Evolutionary conservation across 1,284 basidiomycete genomes (phyloP).

Genomic region (Austroboletus olivaceoglutinosus): DNA sequence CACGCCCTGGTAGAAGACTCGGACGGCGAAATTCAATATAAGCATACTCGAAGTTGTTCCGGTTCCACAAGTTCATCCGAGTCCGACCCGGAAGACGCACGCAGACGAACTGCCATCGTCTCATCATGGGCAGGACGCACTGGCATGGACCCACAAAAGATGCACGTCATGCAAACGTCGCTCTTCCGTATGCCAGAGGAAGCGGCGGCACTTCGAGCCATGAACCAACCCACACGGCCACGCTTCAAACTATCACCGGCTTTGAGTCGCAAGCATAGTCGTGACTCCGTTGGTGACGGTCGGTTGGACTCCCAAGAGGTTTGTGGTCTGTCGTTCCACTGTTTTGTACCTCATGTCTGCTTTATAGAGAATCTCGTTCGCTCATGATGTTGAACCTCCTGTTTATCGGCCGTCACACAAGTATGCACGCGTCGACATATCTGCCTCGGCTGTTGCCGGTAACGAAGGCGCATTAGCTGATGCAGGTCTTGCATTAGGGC

Average conservation of each 20-base stretch:
- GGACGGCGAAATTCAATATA: slow-evolving; percentile 50
- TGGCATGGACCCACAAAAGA: slow-evolving; percentile 75
- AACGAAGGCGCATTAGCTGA: slow-evolving; percentile 72
- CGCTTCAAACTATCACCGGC: slow-evolving; percentile 37
- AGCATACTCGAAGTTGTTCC: slow-evolving; percentile 34
- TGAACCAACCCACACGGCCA: slow-evolving; percentile 43
- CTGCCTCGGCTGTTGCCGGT: slow-evolving; percentile 60
- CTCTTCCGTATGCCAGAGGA: slow-evolving; percentile 77
- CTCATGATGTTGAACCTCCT: slow-evolving; percentile 62
- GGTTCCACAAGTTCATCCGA: slow-evolving; percentile 33
- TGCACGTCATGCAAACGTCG: slow-evolving; percentile 91
- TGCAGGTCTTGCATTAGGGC: slow-evolving; percentile 81
- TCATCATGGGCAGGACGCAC: slow-evolving; percentile 68
- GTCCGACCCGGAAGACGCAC: slow-evolving; percentile 34
- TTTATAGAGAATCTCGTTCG: slow-evolving; percentile 72
- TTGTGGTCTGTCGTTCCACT: slow-evolving; percentile 18
- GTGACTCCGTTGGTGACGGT: slow-evolving; percentile 71
- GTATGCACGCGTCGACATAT: slow-evolving; percentile 64
- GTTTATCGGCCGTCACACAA: slow-evolving; percentile 67
- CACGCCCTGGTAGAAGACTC: slow-evolving; percentile 49
- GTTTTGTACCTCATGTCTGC: slow-evolving; percentile 3
- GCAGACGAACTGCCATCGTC: slow-evolving; percentile 25
- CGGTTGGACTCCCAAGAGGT: slow-evolving; percentile 67
- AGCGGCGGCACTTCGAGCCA: slow-evolving; percentile 53
- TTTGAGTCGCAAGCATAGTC: slow-evolving; percentile 65